Evolutionary conservation across 352 stramenopile genomes (phyloP), one percentile per base, ranked within the genome.

Genomic region (Phytophthora foliorum): DNA sequence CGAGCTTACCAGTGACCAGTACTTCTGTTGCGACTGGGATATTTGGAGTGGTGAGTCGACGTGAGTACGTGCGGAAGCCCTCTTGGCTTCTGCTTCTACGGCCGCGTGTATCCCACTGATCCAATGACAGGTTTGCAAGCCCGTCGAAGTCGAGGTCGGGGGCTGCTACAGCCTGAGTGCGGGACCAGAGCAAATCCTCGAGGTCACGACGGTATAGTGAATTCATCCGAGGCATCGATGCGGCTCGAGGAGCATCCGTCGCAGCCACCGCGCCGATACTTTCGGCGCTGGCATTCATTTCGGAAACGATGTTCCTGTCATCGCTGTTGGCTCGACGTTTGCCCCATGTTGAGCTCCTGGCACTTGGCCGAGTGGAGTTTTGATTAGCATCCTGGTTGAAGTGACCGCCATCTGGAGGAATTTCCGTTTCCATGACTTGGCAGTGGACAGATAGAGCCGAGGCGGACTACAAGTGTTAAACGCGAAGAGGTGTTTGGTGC

Each of bases 1-100:
- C 59, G 19, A 86, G 54, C 29, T 76, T 69, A 11, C 54, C 63
- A 1, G 60, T 72, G 19, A 74, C 55, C 22, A 76, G 39, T 9
- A 76, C 63, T 54, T 76, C 56, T 6, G 45, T 63, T 8, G 38
- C 41, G 10, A 5, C 46, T 4, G 49, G 53, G 25, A 48, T 38
- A 17, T 60, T 51, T 16, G 46, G 55, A 45, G 29, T 56, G 21
- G 17, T n/a, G 1, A 53, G n/a, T 60, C 57, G 39, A 19, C 68
- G 63, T n/a, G 52, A 58, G 34, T 53, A 69, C 16, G 44, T 62
- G 21, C 24, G 68, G 36, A 76, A 57, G 16, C 53, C 45, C 4
- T 68, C 39, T 13, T 66, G 56, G 38, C 22, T 22, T 10, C 58
- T 61, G 46, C 21, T 25, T 14, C 32, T 34, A 2, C 55, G 34